A percentile compares a stretch with the other conserved stretches of the same genome.
Conservation (phyloP, 1,139 yeast species). For the Geotrichum fermentans region DNA sequence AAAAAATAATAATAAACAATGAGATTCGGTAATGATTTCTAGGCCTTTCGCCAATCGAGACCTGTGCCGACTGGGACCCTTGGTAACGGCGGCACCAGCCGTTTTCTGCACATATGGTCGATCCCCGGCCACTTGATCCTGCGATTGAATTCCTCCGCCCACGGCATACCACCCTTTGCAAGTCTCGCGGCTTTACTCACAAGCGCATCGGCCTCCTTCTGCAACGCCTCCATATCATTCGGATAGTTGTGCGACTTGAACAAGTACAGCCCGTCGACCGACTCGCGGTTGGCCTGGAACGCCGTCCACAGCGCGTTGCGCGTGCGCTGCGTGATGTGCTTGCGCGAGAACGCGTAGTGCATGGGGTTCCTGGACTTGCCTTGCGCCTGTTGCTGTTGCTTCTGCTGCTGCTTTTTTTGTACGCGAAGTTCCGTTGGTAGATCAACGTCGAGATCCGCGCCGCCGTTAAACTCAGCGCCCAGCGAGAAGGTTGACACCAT, state of each 20-base stretch:
- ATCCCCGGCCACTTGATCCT: constrained; percentile 26
- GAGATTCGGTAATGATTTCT: background rate
- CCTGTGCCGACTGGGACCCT: constrained; percentile 1
- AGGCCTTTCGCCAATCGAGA: background rate
- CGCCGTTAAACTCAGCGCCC: constrained; percentile 33
- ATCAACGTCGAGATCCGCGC: constrained; percentile 4
- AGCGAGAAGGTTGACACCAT: constrained; percentile 29
- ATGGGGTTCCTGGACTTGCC: constrained; percentile 37
- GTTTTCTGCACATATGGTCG: constrained; percentile 6
- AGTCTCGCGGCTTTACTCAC: constrained; percentile 22
- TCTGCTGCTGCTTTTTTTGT: constrained; percentile 28
- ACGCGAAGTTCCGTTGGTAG: constrained; percentile 21
- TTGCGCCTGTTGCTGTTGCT: background rate
- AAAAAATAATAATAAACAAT: background rate
- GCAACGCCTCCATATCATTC: constrained; percentile 24
- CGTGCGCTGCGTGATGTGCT: constrained; percentile 42
- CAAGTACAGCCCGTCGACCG: constrained; percentile 48
- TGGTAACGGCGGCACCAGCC: constrained; percentile 4
- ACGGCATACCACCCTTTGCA: constrained; percentile 31
- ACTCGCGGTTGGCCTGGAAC: constrained; percentile 30
- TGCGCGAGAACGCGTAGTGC: constrained; percentile 41
- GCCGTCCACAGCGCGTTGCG: constrained; percentile 36
- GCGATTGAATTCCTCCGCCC: constrained; percentile 34
- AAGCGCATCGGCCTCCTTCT: constrained; percentile 36
- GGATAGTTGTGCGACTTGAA: constrained; percentile 35